phyloP scores from a whole-genome alignment of 1,284 basidiomycete species.

The Fomitopsis schrenkii region DNA sequence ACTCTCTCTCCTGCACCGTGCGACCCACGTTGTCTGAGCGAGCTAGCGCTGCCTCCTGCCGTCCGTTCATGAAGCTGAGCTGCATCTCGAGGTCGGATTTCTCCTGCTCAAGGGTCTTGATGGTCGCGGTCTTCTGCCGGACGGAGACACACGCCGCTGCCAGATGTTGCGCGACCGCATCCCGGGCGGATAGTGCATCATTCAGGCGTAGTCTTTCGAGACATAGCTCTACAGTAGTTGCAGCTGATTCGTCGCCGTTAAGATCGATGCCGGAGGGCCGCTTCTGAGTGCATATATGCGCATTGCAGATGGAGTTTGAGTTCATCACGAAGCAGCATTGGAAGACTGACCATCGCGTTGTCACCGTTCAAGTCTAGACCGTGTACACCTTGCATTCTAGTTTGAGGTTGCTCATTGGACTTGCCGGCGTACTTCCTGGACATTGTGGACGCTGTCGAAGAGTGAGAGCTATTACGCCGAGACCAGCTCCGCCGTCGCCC shows the following conservation, averaged over 20 bases:
- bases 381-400: too few species aligned
- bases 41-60: background rate
- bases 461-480: too few species aligned
- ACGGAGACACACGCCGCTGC: conserved; percentile 57
- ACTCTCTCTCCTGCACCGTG: conserved; percentile 4
- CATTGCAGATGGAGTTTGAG: background rate
- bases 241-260: background rate
- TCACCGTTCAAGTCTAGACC: too few species aligned
- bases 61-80: background rate
- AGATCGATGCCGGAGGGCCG: background rate
- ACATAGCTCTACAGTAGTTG: conserved; percentile 29
- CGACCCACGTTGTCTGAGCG: background rate
- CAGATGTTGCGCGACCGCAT: conserved; percentile 58
- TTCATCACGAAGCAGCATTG: too few species aligned
- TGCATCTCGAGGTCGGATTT: conserved; percentile 25
- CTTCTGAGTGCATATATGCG: conserved; percentile 1
- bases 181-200: conserved; percentile 62
- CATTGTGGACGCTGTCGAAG: too few species aligned
- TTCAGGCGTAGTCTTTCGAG: conserved; percentile 49
- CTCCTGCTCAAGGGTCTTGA: conserved; percentile 46
- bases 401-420: too few species aligned
- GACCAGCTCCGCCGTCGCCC: too few species aligned
- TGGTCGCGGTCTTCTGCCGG: conserved; percentile 50
- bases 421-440: too few species aligned
- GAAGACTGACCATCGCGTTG: too few species aligned